These are phyloP conservation scores for Hypomyces perniciosus DNA, from an alignment of 2,329 filamentous ascomycete species.

Conservation along the genomic window DNA sequence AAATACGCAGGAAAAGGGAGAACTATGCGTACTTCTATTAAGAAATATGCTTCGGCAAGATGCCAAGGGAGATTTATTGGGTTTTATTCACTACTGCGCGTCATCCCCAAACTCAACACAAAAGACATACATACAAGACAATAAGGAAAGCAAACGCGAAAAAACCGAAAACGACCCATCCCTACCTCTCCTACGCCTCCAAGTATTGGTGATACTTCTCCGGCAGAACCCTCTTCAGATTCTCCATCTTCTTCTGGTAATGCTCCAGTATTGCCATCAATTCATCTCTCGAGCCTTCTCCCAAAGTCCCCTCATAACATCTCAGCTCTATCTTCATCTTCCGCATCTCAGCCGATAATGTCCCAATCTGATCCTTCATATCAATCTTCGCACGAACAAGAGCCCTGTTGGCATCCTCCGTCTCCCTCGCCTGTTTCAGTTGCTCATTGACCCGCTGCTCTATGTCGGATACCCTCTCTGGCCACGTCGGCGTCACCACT, in stretches of 20 bases:
- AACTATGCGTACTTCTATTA: too few species aligned
- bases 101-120: not conserved
- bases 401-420: constrained; percentile 15
- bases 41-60: too few species aligned
- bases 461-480: constrained; percentile 28
- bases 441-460: constrained; percentile 20
- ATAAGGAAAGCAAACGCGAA: not conserved
- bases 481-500: constrained; percentile 24
- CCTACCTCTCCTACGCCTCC: not conserved
- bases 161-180: not conserved
- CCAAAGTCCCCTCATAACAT: constrained; percentile 17
- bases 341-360: constrained; percentile 17
- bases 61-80: too few species aligned
- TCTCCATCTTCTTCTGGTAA: constrained; percentile 15
- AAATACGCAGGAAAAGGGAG: too few species aligned
- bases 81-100: too few species aligned
- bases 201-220: constrained; percentile 3
- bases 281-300: not conserved
- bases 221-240: constrained; percentile 14
- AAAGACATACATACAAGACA: not conserved
- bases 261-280: constrained; percentile 6
- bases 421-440: constrained; percentile 18
- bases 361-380: constrained; percentile 16
- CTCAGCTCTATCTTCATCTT: constrained; percentile 14
- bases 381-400: constrained; percentile 19